Evolutionary conservation across 768 basidiomycete genomes (phyloP).

Genomic region (Lactarius hengduanensis): DNA sequence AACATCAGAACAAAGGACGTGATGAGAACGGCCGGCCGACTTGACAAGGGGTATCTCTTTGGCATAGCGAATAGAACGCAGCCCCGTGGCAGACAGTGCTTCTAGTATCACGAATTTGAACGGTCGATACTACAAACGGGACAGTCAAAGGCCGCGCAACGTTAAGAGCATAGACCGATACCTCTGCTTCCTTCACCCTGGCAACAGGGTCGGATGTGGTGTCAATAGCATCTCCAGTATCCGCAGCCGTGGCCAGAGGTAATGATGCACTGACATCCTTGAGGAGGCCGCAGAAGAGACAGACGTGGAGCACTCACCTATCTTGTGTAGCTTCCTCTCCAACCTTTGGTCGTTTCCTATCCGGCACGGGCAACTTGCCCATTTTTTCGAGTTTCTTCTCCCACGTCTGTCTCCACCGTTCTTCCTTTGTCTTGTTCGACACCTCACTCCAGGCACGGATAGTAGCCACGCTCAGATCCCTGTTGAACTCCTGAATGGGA

Average conservation of each 20-base stretch:
- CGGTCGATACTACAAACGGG: constrained; percentile 46
- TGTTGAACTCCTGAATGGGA: constrained; percentile 97
- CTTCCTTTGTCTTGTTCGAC: constrained; percentile 58
- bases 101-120: constrained; percentile 81
- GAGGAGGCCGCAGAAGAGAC: constrained; percentile 1
- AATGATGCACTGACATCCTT: constrained; percentile 18
- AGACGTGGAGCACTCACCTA: constrained; percentile 4
- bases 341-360: constrained; percentile 26
- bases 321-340: constrained; percentile 4
- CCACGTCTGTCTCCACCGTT: constrained; percentile 53
- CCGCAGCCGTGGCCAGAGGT: background rate
- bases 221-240: background rate
- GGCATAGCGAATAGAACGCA: constrained; percentile 95
- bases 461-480: constrained; percentile 88
- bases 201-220: background rate
- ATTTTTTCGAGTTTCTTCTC: constrained; percentile 46
- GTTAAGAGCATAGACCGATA: background rate
- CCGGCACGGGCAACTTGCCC: constrained; percentile 33
- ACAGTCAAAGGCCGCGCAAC: background rate
- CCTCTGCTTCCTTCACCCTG: constrained; percentile 21
- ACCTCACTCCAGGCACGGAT: constrained; percentile 88
- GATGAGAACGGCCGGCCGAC: constrained; percentile 43
- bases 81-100: constrained; percentile 92
- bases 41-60: constrained; percentile 92
- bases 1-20: background rate